Percentiles rank a stretch among this genome's conserved stretches.
These are phyloP conservation scores for Sclerotinia trifoliorum DNA, from an alignment of 2,329 filamentous ascomycete species.

Conservation along the genomic window DNA sequence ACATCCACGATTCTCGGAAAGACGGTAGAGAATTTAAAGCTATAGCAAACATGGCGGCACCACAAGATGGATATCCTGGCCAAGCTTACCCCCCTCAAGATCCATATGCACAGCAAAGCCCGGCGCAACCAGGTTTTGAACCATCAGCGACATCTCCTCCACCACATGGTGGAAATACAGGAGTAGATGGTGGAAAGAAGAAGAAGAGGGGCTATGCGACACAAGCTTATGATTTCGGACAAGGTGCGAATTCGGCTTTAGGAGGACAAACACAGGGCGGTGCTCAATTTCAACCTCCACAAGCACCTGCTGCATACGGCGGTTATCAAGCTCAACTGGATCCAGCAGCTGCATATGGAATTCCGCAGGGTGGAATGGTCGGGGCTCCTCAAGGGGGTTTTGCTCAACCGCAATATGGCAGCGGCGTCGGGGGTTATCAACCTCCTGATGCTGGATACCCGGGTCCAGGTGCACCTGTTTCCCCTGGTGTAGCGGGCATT, in stretches of 20 bases:
- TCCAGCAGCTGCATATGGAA: conserved; percentile 36
- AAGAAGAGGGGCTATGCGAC: conserved; percentile 96
- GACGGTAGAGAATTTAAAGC: conserved; percentile 1
- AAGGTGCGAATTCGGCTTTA: conserved; percentile 74
- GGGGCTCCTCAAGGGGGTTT: conserved; percentile 42
- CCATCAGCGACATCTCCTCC: conserved; percentile 31
- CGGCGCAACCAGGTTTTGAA: conserved; percentile 40
- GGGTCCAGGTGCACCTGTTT: conserved; percentile 45
- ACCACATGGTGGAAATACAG: conserved; percentile 38
- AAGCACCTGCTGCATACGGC: conserved; percentile 42
- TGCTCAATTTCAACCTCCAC: conserved; percentile 45
- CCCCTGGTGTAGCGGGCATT: conserved; percentile 61
- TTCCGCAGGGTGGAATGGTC: conserved; percentile 35
- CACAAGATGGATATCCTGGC: conserved; percentile 51
- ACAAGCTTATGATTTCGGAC: conserved; percentile 89
- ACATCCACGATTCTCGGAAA: conserved; percentile 6
- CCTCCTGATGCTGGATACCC: conserved; percentile 67
- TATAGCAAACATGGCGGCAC: conserved; percentile 46
- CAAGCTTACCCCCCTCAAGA: conserved; percentile 45
- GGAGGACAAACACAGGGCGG: conserved; percentile 65
- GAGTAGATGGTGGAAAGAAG: conserved; percentile 59
- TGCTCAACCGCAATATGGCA: conserved; percentile 40
- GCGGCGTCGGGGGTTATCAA: conserved; percentile 53
- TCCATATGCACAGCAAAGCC: conserved; percentile 47
- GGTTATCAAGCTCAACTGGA: conserved; percentile 38